These are phyloP conservation scores for Phytophthora cajani DNA, from an alignment of 352 stramenopile species.

Conservation along the genomic window DNA sequence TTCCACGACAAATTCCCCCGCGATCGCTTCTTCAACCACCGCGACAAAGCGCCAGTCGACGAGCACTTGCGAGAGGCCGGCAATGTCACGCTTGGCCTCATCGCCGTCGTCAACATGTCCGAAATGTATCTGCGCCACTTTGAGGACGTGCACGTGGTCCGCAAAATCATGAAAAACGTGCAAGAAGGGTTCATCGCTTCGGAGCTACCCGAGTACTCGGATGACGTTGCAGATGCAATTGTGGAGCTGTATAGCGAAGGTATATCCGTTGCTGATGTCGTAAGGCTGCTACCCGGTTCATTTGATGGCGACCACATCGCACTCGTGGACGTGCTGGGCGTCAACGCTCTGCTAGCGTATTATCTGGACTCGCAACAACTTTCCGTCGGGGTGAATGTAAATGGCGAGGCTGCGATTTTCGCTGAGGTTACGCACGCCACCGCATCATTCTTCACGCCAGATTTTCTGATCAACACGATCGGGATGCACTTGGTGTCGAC, in stretches of 20 bases:
- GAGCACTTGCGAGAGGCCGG: constrained; percentile 31
- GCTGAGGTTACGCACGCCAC: constrained; percentile 39
- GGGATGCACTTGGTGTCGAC: constrained; percentile 42
- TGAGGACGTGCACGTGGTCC: constrained; percentile 30
- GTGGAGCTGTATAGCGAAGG: constrained; percentile 28
- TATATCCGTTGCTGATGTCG: constrained; percentile 29
- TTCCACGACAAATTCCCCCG: constrained; percentile 28
- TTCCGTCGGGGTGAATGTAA: constrained; percentile 41
- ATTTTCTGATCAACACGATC: constrained; percentile 33
- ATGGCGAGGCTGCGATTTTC: constrained; percentile 35
- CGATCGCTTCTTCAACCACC: constrained; percentile 38
- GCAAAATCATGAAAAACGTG: constrained; percentile 42
- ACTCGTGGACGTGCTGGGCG: constrained; percentile 33
- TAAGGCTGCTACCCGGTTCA: constrained; percentile 24
- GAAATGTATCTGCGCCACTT: constrained; percentile 39
- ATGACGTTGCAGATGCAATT: constrained; percentile 27
- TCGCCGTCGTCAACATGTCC: constrained; percentile 32
- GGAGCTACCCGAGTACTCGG: constrained; percentile 20
- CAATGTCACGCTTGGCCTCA: constrained; percentile 27
- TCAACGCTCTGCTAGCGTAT: constrained; percentile 24
- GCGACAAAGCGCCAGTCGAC: constrained; percentile 8
- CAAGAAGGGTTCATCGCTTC: constrained; percentile 31
- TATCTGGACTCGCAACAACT: constrained; percentile 26
- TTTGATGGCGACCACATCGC: constrained; percentile 26
- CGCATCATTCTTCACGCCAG: constrained; percentile 25